Conservation (phyloP, 2,329 filamentous ascomycete species). For the Grosmannia penicillata region DNA sequence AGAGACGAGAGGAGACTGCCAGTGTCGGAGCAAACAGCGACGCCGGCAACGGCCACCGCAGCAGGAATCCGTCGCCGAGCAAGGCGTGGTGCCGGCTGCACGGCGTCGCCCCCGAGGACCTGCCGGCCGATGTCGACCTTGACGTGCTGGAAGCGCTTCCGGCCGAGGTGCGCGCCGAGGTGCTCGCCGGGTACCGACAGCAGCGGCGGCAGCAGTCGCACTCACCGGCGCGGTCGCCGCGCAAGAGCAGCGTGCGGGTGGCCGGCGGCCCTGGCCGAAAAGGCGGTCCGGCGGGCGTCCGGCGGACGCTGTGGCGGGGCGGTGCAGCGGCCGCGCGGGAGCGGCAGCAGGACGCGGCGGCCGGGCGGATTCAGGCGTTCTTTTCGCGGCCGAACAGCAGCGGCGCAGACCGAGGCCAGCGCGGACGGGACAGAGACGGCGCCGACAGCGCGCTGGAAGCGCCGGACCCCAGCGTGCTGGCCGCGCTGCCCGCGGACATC, state of each 20-base stretch:
- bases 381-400: conserved; percentile 28
- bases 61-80: conserved; percentile 11
- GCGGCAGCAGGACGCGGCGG: conserved; percentile 36
- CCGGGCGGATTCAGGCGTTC: conserved; percentile 57
- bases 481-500: conserved; percentile 69
- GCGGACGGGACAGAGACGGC: conserved; percentile 11
- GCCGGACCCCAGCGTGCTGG: conserved; percentile 59
- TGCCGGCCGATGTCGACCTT: conserved; percentile 69
- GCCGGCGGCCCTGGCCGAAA: conserved; percentile 2
- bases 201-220: conserved; percentile 26
- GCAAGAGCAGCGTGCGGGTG: conserved; percentile 8
- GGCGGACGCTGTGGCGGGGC: conserved; percentile 7
- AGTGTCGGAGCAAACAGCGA: too few species aligned
- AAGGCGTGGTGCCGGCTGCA: conserved; percentile 21
- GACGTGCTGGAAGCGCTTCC: conserved; percentile 75
- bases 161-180: conserved; percentile 70
- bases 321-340: conserved; percentile 18
- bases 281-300: background rate
- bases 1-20: too few species aligned
- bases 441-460: conserved; percentile 30
- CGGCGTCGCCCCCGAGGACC: conserved; percentile 19
- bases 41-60: conserved; percentile 9
- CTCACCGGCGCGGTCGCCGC: conserved; percentile 39
- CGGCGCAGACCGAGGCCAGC: background rate
- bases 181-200: conserved; percentile 55